Evolutionary conservation across 2,329 filamentous ascomycete species (phyloP), one percentile per base, ranked within the genome.

Genomic region (Macrophomina tecta): DNA sequence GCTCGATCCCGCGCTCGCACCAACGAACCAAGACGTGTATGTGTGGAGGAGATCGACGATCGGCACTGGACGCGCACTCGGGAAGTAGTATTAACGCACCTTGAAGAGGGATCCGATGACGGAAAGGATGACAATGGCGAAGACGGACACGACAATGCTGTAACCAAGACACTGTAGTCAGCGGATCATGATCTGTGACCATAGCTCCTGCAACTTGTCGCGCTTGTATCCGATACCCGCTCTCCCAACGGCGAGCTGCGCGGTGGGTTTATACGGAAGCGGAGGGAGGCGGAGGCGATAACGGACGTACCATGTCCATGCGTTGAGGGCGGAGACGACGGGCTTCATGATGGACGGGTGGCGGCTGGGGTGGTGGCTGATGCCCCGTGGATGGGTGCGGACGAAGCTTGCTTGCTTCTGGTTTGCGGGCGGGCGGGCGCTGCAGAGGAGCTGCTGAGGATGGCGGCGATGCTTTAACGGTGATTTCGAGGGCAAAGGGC

Each of bases 281-380:
- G 16, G 58, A 16, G 1, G 8, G 11, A 40, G 18, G 36, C 36
- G 36, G 36, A 8, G 91, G 38, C 34, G 48, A 36, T 30, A 4
- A 11, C 32, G 45, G n/a, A 52, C 88, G 77, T 84, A 97, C 94
- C 94, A 97, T 84, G 90, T 92, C 93, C 94, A 97, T 76, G 94
- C 94, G 83, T 97, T 94, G 83, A 94, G 87, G 72, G 93, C 90
- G 77, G 92, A 91, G 73, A 98, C 92, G 77, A 98, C 85, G 73
- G 94, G 94, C 90, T 97, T 97, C 94, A 97, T 97, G 77, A 75
- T 87, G 72, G 34, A 11, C 23, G 16, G 49, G 51, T 36, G 40
- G 51, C 36, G 51, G 51, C 18, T n/a, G 45, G 28, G 18, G 30
- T 34, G 30, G 9, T 34, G 56, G 38, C 30, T 45, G 62, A 52